A percentile compares a stretch with the other conserved stretches of the same genome.
Evolutionary conservation across 176 grass and related monocot species (phyloP).

Genomic region (Thinopyrum elongatum): DNA sequence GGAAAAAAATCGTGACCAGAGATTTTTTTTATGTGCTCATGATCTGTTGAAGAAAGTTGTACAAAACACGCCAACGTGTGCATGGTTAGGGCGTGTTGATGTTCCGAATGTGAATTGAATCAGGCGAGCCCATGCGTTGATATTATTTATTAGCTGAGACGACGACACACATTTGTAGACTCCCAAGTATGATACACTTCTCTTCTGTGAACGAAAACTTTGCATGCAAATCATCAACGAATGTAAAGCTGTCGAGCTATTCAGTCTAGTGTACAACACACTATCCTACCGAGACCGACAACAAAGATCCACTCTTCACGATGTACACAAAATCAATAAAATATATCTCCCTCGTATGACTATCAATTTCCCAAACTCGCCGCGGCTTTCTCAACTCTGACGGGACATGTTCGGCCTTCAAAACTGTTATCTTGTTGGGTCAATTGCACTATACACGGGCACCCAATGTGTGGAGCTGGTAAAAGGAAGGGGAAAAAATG

Average conservation of each 20-base stretch:
- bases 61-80: too few species aligned
- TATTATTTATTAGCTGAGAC: background rate
- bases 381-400: background rate
- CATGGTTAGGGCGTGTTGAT: background rate
- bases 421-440: conserved; percentile 11
- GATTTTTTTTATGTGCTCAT: too few species aligned
- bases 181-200: background rate
- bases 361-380: conserved; percentile 12
- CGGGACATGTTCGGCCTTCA: conserved; percentile 18
- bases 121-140: background rate
- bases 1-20: too few species aligned
- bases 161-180: conserved; percentile 9
- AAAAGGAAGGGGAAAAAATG: background rate
- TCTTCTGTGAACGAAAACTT: conserved; percentile 8
- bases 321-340: conserved; percentile 36
- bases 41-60: too few species aligned
- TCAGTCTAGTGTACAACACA: conserved; percentile 49
- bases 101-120: background rate
- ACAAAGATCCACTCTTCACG: background rate
- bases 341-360: conserved; percentile 19
- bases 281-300: conserved; percentile 25
- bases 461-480: conserved; percentile 51
- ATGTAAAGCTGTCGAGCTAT: conserved; percentile 32
- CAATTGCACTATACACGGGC: conserved; percentile 39
- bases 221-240: conserved; percentile 8